Evolutionary conservation across 441 rosid genomes (phyloP).

Genomic region (Croton laevigatus): DNA sequence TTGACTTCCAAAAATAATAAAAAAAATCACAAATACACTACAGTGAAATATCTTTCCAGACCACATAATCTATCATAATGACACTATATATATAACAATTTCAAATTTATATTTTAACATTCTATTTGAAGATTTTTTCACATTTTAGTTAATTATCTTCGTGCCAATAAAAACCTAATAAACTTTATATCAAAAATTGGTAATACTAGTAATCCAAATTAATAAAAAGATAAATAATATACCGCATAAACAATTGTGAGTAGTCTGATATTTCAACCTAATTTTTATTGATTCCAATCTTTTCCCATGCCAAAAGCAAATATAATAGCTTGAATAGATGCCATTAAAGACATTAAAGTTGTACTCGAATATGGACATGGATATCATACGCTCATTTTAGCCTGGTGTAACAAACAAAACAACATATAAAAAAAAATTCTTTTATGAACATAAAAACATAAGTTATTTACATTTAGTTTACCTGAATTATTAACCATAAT

Average conservation of each 20-base stretch:
- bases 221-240: not conserved
- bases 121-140: too few relatives aligned
- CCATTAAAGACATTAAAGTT: slow-evolving; percentile 21
- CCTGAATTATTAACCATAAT: not conserved
- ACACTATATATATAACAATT: too few relatives aligned
- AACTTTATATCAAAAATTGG: too few relatives aligned
- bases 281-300: slow-evolving; percentile 27
- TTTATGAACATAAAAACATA: too few relatives aligned
- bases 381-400: slow-evolving; percentile 21
- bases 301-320: slow-evolving; percentile 2
- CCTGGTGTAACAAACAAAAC: not conserved
- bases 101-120: not conserved
- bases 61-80: too few relatives aligned
- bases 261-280: slow-evolving; percentile 31
- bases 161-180: too few relatives aligned
- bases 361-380: slow-evolving; percentile 47
- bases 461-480: not conserved
- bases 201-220: not conserved
- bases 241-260: slow-evolving; percentile 14
- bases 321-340: slow-evolving; percentile 3
- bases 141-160: not conserved
- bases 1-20: too few relatives aligned
- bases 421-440: not conserved
- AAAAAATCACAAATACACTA: too few relatives aligned
- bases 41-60: too few relatives aligned